A percentile compares a stretch with the other conserved stretches of the same genome.
Evolutionary conservation across 768 basidiomycete species (phyloP).

Genomic region (Glaciozyma antarctica): DNA sequence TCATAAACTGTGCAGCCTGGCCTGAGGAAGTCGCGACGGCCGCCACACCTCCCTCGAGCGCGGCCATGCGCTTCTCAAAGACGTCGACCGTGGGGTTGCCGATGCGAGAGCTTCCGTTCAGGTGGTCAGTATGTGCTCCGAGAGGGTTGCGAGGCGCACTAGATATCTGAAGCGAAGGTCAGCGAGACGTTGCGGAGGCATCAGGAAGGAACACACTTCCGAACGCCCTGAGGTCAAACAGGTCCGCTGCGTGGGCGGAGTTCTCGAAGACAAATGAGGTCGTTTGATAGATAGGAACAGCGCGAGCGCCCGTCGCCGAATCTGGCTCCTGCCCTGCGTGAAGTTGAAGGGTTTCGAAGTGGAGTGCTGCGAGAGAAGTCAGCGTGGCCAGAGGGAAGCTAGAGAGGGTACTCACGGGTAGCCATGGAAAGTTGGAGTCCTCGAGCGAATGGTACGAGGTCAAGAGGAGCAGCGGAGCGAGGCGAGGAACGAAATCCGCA

Average conservation of each 20-base stretch:
- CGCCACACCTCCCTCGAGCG: slow-evolving; percentile 67
- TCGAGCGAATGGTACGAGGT: neutral
- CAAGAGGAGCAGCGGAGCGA: neutral
- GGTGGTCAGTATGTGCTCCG: neutral
- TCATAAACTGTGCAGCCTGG: slow-evolving; percentile 45
- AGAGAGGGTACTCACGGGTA: too few relatives aligned
- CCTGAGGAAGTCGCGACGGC: slow-evolving; percentile 52
- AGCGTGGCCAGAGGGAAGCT: neutral
- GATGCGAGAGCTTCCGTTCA: slow-evolving; percentile 4
- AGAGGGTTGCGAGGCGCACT: neutral
- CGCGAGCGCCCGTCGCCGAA: slow-evolving; percentile 45
- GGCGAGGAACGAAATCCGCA: neutral
- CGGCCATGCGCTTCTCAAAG: slow-evolving; percentile 68
- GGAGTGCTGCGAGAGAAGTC: too few relatives aligned
- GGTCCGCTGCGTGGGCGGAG: slow-evolving; percentile 57
- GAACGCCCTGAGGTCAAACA: slow-evolving; percentile 50
- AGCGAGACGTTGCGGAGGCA: slow-evolving; percentile 34
- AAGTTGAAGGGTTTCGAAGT: slow-evolving; percentile 47
- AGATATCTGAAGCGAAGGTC: neutral
- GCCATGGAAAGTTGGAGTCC: too few relatives aligned
- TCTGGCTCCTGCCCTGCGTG: slow-evolving; percentile 53
- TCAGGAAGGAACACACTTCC: slow-evolving; percentile 2
- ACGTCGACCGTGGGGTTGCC: slow-evolving; percentile 45
- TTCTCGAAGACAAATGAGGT: slow-evolving; percentile 28
- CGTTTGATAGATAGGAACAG: slow-evolving; percentile 55